Evolutionary conservation across 257 asterid species (phyloP), one percentile per base, ranked within the genome.

Genomic region (Rehmannia glutinosa): DNA sequence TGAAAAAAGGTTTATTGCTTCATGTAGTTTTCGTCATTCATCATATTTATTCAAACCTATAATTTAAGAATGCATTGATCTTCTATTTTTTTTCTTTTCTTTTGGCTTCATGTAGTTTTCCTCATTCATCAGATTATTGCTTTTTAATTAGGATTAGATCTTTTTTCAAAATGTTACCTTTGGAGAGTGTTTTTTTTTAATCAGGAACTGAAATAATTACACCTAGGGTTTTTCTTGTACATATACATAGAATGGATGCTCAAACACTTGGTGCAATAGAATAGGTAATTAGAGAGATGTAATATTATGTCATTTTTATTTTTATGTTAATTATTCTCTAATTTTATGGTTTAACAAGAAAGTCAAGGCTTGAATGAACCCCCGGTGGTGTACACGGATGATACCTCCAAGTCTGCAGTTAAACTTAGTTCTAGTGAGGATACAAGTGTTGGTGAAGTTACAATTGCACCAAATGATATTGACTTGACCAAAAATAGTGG

Each of bases 191-290:
- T 33, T 10, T 30, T 25, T 58, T 61, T 57, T 45, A 33, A 43
- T 69, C 58, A n/a, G 5, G 11, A 20, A 30, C 35, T 17, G 58
- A 35, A 45, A 52, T 69, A 20, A 1, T 59, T 55, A 51, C 39
- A 19, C 19, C 49, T 73, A 71, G 20, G 32, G 0, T 65, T 66
- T 68, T 60, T 56, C 17, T 27, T 83, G 66, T 75, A 65, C 90
- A 93, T 97, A 90, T 86, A 74, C 88, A 78, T 75, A 81, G 90
- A 67, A 71, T 77, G 30, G 95, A 90, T 61, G 83, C 82, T 63
- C 95, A 82, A 35, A 64, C 76, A 25, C 81, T 85, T 41, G 72
- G 67, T 71, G 86, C 94, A 70, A 51, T 87, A 33, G 83, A 85
- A 75, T 88, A 85, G 99, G 97, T 93, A 77, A 70, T 62, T 28